phyloP scores from a whole-genome alignment of 1,284 basidiomycete species.

The Boletellus deceptivus region DNA sequence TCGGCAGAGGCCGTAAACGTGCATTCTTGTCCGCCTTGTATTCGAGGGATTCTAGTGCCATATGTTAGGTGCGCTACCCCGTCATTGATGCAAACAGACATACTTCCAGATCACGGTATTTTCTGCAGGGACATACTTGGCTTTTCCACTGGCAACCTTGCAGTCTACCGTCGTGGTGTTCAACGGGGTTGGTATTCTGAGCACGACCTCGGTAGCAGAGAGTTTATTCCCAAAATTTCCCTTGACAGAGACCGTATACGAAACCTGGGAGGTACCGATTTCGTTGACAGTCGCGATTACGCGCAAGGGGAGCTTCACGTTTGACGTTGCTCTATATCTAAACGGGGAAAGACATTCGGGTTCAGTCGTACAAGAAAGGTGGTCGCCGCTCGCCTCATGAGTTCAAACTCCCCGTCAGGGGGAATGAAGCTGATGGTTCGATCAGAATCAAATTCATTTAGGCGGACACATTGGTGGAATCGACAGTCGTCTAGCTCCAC shows the following conservation, averaged over 20 bases:
- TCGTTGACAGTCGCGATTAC: conserved; percentile 93
- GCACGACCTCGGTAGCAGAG: conserved; percentile 87
- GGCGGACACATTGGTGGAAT: conserved; percentile 97
- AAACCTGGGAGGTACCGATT: conserved; percentile 86
- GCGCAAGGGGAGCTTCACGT: conserved; percentile 91
- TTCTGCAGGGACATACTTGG: conserved; percentile 94
- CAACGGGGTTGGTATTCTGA: conserved; percentile 93
- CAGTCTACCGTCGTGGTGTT: conserved; percentile 92
- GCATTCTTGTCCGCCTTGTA: conserved; percentile 92
- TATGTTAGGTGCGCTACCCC: conserved; percentile 1
- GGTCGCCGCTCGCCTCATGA: conserved; percentile 73
- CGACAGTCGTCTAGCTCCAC: conserved; percentile 97
- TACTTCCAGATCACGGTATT: conserved; percentile 98
- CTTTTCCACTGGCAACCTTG: conserved; percentile 90
- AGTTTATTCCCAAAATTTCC: conserved; percentile 91
- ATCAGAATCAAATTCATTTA: conserved; percentile 92
- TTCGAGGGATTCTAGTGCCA: conserved; percentile 72
- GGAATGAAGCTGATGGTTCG: conserved; percentile 96
- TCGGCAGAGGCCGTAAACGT: conserved; percentile 84
- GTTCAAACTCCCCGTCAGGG: conserved; percentile 97
- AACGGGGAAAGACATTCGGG: conserved; percentile 1
- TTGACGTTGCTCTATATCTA: conserved; percentile 93
- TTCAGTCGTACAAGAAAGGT: conserved; percentile 5
- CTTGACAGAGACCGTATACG: conserved; percentile 88
- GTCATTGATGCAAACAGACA: conserved; percentile 35